A percentile compares a stretch with the other conserved stretches of the same genome.
These are phyloP conservation scores for Alnus glutinosa DNA, from an alignment of 306 rosid species.

Conservation along the genomic window DNA sequence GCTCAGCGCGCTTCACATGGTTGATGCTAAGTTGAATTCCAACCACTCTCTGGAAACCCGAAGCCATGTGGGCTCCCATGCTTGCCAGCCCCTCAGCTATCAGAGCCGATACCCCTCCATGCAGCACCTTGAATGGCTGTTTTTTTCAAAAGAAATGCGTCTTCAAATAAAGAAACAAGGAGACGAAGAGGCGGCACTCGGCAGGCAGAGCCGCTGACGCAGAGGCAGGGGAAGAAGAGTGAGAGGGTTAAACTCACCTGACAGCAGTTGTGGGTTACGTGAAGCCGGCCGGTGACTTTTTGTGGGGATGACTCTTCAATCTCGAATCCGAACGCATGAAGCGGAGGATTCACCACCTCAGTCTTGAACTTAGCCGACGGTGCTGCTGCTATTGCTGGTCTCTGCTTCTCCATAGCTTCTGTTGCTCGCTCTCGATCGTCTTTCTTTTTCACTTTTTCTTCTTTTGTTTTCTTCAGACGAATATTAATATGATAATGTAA, in stretches of 20 bases:
- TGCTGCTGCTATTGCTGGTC: slow-evolving; percentile 13
- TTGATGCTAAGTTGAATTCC: slow-evolving; percentile 87
- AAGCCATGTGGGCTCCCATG: slow-evolving; percentile 69
- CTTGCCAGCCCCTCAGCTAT: slow-evolving; percentile 81
- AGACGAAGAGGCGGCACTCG: not conserved
- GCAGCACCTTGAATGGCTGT: slow-evolving; percentile 94
- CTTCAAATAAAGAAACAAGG: not conserved
- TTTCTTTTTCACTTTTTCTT: too few species aligned
- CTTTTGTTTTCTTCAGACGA: too few species aligned
- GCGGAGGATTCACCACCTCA: slow-evolving; percentile 52
- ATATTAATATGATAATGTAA: too few species aligned
- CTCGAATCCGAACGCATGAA: slow-evolving; percentile 63
- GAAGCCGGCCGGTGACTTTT: slow-evolving; percentile 64
- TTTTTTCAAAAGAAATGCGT: too few species aligned
- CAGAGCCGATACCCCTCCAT: slow-evolving; percentile 97
- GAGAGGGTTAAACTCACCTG: slow-evolving; percentile 47
- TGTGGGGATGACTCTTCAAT: slow-evolving; percentile 50
- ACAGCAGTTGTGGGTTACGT: slow-evolving; percentile 58
- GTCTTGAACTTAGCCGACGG: slow-evolving; percentile 26
- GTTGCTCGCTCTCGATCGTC: too few species aligned
- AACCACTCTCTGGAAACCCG: slow-evolving; percentile 75
- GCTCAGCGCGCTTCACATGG: slow-evolving; percentile 69
- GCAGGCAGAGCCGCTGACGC: too few species aligned
- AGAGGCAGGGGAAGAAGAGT: not conserved
- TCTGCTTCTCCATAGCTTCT: not conserved